These are phyloP conservation scores for Suillus tomentosus DNA, from an alignment of 768 basidiomycete genomes.

Conservation along the genomic window DNA sequence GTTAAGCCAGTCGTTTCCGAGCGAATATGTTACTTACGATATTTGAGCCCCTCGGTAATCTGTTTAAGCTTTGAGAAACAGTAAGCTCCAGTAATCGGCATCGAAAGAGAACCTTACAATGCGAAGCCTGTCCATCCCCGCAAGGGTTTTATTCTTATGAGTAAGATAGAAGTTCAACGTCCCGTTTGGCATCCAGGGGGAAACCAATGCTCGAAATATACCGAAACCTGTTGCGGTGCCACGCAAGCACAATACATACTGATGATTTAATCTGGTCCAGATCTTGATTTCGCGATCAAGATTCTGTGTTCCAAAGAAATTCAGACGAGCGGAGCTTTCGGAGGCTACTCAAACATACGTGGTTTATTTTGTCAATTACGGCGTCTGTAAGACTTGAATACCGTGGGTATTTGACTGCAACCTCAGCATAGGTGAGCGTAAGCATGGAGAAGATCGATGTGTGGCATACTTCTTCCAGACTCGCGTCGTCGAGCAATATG, in stretches of 20 bases:
- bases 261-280: slow-evolving; percentile 22
- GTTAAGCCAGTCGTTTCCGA: too few relatives aligned
- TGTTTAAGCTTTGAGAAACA: slow-evolving; percentile 4
- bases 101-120: slow-evolving; percentile 17
- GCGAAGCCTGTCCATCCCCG: not conserved
- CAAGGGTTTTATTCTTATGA: not conserved
- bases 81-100: not conserved
- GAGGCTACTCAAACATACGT: not conserved
- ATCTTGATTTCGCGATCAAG: slow-evolving; percentile 25
- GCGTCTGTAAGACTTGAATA: not conserved
- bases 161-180: slow-evolving; percentile 34
- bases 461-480: not conserved
- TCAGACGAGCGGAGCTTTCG: not conserved
- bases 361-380: not conserved
- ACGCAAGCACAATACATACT: slow-evolving; percentile 22
- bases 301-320: slow-evolving; percentile 16
- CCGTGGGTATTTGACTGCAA: slow-evolving; percentile 13
- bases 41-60: slow-evolving; percentile 21
- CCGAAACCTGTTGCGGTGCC: slow-evolving; percentile 25
- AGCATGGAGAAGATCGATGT: not conserved
- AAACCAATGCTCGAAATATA: slow-evolving; percentile 33
- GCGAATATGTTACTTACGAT: slow-evolving; percentile 10
- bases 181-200: slow-evolving; percentile 42
- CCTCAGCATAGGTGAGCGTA: slow-evolving; percentile 4
- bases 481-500: not conserved